These are phyloP conservation scores for Vicia faba DNA, from an alignment of 306 rosid genomes.

Conservation along the genomic window DNA sequence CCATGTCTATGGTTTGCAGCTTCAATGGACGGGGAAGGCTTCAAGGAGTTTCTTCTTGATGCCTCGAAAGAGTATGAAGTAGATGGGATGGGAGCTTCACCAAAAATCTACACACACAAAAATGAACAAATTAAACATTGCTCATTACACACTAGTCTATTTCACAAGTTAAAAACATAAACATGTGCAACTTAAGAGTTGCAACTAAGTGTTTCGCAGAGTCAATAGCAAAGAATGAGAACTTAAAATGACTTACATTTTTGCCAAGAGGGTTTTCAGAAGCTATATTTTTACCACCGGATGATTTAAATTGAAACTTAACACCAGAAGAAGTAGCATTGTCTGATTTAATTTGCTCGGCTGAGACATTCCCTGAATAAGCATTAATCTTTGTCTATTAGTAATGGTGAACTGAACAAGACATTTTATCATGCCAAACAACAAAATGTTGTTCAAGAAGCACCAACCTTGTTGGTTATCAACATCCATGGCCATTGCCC, in stretches of 20 bases:
- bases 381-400: slow-evolving; percentile 44
- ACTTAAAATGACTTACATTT: slow-evolving; percentile 56
- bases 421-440: slow-evolving; percentile 2
- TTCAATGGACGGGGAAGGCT: slow-evolving; percentile 64
- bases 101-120: slow-evolving; percentile 51
- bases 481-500: slow-evolving; percentile 52
- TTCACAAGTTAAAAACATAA: slow-evolving; percentile 25
- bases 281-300: slow-evolving; percentile 59
- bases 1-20: slow-evolving; percentile 59
- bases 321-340: slow-evolving; percentile 61
- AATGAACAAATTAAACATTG: slow-evolving; percentile 18
- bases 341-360: slow-evolving; percentile 62
- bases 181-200: slow-evolving; percentile 12
- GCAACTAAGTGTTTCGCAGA: slow-evolving; percentile 6
- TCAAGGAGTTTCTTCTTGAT: slow-evolving; percentile 64
- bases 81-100: slow-evolving; percentile 63
- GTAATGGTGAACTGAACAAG: slow-evolving; percentile 16
- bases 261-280: slow-evolving; percentile 66
- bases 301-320: slow-evolving; percentile 71
- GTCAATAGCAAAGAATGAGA: background rate
- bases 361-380: slow-evolving; percentile 54
- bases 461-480: slow-evolving; percentile 72
- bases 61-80: slow-evolving; percentile 61
- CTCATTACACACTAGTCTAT: slow-evolving; percentile 9
- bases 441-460: slow-evolving; percentile 12